Percentiles rank a stretch among this genome's conserved stretches.
phyloP scores from a whole-genome alignment of 2,329 filamentous ascomycete species.

The Westerdykella sp. region DNA sequence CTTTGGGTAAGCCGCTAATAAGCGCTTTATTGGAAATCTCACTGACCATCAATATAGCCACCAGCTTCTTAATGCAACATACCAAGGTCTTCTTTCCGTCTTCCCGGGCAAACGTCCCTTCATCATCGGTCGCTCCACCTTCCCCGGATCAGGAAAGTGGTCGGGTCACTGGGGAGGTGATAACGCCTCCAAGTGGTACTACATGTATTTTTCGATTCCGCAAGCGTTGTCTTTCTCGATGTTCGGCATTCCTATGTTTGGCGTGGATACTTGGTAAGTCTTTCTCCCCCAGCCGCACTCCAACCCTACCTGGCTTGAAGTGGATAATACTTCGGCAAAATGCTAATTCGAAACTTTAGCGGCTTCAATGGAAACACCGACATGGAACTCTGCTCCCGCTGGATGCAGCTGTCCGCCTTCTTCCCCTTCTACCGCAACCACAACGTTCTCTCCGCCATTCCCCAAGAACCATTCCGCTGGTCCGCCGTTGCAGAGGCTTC shows the following conservation, averaged over 20 bases:
- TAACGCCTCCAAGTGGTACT: slow-evolving; percentile 63
- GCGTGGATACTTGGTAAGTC: slow-evolving; percentile 46
- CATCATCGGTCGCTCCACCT: slow-evolving; percentile 77
- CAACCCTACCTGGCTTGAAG: slow-evolving; percentile 33
- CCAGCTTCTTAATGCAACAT: slow-evolving; percentile 71
- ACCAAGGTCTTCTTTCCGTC: slow-evolving; percentile 59
- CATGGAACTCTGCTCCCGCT: slow-evolving; percentile 65
- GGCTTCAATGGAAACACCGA: slow-evolving; percentile 64
- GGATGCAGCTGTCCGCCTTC: slow-evolving; percentile 68
- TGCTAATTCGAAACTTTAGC: slow-evolving; percentile 5
- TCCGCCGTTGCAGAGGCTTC: slow-evolving; percentile 57
- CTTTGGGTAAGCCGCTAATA: slow-evolving; percentile 34
- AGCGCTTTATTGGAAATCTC: background rate
- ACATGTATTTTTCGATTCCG: slow-evolving; percentile 71
- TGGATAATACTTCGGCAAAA: no score
- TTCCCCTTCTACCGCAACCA: slow-evolving; percentile 77
- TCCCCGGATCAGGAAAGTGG: slow-evolving; percentile 67
- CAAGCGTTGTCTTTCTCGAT: slow-evolving; percentile 70
- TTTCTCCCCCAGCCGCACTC: slow-evolving; percentile 50
- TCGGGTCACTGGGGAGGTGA: slow-evolving; percentile 77
- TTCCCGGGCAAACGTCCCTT: slow-evolving; percentile 68
- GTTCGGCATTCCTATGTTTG: slow-evolving; percentile 73
- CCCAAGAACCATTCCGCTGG: slow-evolving; percentile 70
- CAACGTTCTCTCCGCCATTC: slow-evolving; percentile 54
- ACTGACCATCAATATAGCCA: slow-evolving; percentile 63